Base-by-base conservation (phyloP, 306 rosid species). In the Cicer arietinum region DNA sequence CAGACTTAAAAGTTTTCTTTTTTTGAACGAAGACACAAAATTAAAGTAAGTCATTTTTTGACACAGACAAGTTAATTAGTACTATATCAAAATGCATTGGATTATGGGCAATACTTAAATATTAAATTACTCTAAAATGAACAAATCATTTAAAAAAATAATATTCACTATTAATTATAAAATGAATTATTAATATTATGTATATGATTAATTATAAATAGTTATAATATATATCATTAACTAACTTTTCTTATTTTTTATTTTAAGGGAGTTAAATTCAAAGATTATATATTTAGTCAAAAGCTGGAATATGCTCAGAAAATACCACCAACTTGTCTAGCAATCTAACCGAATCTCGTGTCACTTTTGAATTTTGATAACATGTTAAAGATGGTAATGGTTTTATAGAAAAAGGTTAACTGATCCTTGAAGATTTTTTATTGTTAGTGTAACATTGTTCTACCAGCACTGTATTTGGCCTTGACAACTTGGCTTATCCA, bases 321-420 rank as follows among this genome's bases (percentile, higher is more conserved):
- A 60, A 22, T 10, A n/a, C 74, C 78, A 77, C 79, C 82, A 48
- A 79, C 83, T 74, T 59, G 52, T 73, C 40, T 46, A 6, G 17
- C 11, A 47, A 54, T 6, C 65, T 62, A 74, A 53, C 47, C 43
- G 16, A 66, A 46, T 10, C 62, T 59, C 48, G 16, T 11, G 13
- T 20, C 11, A 43, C 57, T 30, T 72, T 67, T 51, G 43, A 43
- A 48, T 30, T 72, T 67, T 51, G 50, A 57, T 57, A 65, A 71
- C 7, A 71, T 18, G 52, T 44, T 13, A 45, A 7, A 45, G 10
- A 48, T 54, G 39, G 40, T 30, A 41, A 50, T 64, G 8, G 67
- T 39, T 50, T 45, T 8, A 22, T 46, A 20, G 10, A 75, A 44
- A 37, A 44, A 37, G 45, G 39, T 13, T 64, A 54, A 11, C 10